Base-by-base conservation (phyloP, 306 rosid species). In the Malus fusca region DNA sequence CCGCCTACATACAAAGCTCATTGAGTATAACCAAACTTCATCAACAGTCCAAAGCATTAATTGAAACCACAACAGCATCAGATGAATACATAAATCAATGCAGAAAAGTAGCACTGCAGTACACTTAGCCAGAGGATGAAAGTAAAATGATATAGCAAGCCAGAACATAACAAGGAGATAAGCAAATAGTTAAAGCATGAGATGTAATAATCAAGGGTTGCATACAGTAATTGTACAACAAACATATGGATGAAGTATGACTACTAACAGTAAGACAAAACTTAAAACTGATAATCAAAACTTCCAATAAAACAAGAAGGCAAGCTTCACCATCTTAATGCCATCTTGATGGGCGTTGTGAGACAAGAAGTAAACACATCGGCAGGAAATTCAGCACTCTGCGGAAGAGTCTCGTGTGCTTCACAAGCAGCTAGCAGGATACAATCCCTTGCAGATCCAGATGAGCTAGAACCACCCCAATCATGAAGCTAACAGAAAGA, bases 391-490 rank as follows among this genome's bases (percentile, higher is more conserved):
- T 96, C 99, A 76, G 89, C 92, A 90, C 97, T 96, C 81, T 92
- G 98, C 13, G 99, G 99, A 75, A 96, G 96, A 73, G 98, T 92
- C 78, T 96, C 99, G 1, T 96, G 98, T 44, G 96, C 89, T 87
- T 92, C 98, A 85, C 99, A 92, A 52, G 99, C 96, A 8, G 98
- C 99, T 84, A 96, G 99, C 77, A 96, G 82, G 79, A 96, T 96
- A 82, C 98, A 92, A n/a, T 43, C 99, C 87, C 96, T 89, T 64
- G 93, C 43, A 71, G 96, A 74, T 75, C 93, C 97, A 58, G 93
- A 74, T 21, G 94, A 64, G 85, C 88, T 84, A 68, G 97, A 78
- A 73, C 92, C 85, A 86, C 79, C 80, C 88, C 88, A 87, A 61
- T 96, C 94, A 71, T 88, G 92, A 81, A 92, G 98, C 99, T 96